phyloP scores from a whole-genome alignment of 768 basidiomycete species.

The Clitopilus hobsonii region DNA sequence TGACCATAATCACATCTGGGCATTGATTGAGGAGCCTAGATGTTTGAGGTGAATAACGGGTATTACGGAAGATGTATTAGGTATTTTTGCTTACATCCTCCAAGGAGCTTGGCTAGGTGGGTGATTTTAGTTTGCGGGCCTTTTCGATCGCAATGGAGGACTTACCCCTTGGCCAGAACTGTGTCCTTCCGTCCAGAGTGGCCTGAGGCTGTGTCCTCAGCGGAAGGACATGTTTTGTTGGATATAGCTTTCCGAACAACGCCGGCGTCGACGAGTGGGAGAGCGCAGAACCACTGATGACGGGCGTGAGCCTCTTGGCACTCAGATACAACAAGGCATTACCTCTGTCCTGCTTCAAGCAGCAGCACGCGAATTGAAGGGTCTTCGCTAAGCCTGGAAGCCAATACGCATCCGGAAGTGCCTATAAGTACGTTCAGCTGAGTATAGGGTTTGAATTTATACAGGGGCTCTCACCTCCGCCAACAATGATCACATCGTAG shows the following conservation, averaged over 20 bases:
- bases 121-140: neutral
- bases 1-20: slow-evolving; percentile 35
- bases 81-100: slow-evolving; percentile 50
- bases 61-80: neutral
- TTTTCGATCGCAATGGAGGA: neutral
- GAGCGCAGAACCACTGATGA: slow-evolving; percentile 35
- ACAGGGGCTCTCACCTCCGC: too few species aligned
- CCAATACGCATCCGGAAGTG: slow-evolving; percentile 57
- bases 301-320: neutral
- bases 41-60: neutral
- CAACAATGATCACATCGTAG: slow-evolving; percentile 49
- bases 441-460: slow-evolving; percentile 1
- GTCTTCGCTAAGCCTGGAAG: slow-evolving; percentile 53
- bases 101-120: slow-evolving; percentile 52
- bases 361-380: slow-evolving; percentile 45
- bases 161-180: slow-evolving; percentile 62
- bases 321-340: neutral
- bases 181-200: slow-evolving; percentile 36
- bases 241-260: slow-evolving; percentile 34
- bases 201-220: slow-evolving; percentile 53
- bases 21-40: slow-evolving; percentile 64
- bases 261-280: slow-evolving; percentile 36
- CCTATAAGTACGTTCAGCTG: slow-evolving; percentile 19
- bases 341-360: slow-evolving; percentile 61
- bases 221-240: slow-evolving; percentile 40